Evolutionary conservation across 257 asterid genomes (phyloP), one percentile per base, ranked within the genome.

Genomic region (Avicennia marina): DNA sequence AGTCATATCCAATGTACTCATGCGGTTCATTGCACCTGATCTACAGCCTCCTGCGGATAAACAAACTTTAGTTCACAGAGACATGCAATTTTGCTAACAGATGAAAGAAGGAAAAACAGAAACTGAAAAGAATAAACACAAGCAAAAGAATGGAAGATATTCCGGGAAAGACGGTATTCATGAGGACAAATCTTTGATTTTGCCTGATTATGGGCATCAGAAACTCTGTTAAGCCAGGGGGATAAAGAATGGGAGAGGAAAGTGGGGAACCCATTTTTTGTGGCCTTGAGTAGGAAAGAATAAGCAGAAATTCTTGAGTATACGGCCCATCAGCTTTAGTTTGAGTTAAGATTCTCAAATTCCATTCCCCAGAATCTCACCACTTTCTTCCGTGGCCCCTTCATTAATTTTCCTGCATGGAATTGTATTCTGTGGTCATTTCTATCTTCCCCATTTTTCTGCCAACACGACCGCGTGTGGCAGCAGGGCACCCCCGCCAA

Each of bases 391-490:
- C 11, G 40, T 31, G 38, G 51, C 51, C 15, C 27, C 41, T 36
- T 11, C 3, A 1, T 13, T 24, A n/a, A n/a, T 26, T 65, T 58
- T 57, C 55, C 53, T 50, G 31, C 62, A 44, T 34, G 63, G 84
- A 82, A 80, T 82, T 70, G n/a, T 78, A 81, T 82, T 85, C 83
- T 66, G 81, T 68, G 81, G 79, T 67, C 82, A 82, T 81, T 74
- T 72, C 77, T 61, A 55, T 67, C 63, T 33, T 64, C 49, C 36
- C 46, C 2, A 20, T 41, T 7, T 6, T 56, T 41, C 33, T 4
- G 36, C 56, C 67, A 38, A 46, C 71, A 19, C 44, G 41, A 39
- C 44, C 57, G n/a, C 42, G 44, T 51, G 59, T 56, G 48, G 71
- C 63, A 65, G 76, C 26, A 54, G 32, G 29, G 60, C 41, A n/a